Percentiles rank a stretch among this genome's conserved stretches.
Conservation (phyloP, 139 green algal species). For the Chlamydomonas eustigma region DNA sequence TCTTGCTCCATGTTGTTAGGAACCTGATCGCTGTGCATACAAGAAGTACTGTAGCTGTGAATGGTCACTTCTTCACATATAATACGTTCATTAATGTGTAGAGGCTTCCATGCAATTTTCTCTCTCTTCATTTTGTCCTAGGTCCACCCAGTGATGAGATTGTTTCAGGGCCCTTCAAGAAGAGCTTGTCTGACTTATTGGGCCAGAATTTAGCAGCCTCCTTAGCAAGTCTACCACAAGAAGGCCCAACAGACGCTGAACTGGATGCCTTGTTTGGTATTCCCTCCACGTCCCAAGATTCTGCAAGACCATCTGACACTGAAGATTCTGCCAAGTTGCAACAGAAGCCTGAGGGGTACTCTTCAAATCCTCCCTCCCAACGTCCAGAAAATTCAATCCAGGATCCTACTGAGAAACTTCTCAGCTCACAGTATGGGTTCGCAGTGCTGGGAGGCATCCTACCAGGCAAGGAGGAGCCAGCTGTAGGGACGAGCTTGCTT, state of each 20-base stretch:
- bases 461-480: not conserved
- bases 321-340: too few species aligned
- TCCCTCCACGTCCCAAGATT: not conserved
- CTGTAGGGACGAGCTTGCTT: not conserved
- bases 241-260: not conserved
- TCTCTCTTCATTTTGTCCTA: too few species aligned
- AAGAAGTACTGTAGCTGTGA: too few species aligned
- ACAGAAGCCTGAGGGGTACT: too few species aligned
- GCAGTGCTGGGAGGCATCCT: slow-evolving; percentile 24
- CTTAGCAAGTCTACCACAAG: not conserved
- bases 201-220: not conserved
- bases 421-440: slow-evolving; percentile 22
- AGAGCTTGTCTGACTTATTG: slow-evolving; percentile 7
- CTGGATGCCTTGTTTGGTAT: slow-evolving; percentile 8
- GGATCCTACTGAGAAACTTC: not conserved
- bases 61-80: too few species aligned
- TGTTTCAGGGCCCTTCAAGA: too few species aligned
- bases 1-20: too few species aligned
- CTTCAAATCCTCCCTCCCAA: not conserved
- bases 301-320: too few species aligned
- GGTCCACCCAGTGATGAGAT: too few species aligned
- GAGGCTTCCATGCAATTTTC: too few species aligned
- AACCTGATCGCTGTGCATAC: too few species aligned
- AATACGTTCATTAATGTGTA: too few species aligned
- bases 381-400: not conserved